Base-by-base conservation (phyloP, 257 asterid genomes). In the Craterostigma plantagineum region DNA sequence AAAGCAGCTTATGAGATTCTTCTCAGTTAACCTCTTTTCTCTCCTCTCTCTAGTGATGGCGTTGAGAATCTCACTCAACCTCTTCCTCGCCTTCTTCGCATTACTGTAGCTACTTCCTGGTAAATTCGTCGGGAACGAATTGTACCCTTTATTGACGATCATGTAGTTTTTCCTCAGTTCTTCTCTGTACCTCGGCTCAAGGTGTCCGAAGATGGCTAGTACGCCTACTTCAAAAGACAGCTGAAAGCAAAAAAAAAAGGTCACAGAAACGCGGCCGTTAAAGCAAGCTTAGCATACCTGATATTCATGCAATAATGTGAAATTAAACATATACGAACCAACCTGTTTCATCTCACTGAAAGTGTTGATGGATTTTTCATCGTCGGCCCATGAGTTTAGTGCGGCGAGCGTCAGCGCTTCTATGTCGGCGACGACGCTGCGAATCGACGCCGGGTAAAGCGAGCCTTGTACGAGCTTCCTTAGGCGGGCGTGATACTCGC, bases 211-310 rank as follows among this genome's bases (percentile, higher is more conserved):
- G 0, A 67, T 79, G 1, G 84, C 58, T 1, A 70, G 33, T 60
- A 80, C 66, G 1, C 81, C 91, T 66, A 80, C 93, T 45, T 76
- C 91, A 18, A 80, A 79, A 11, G 93, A 83, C 64, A 65, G 72
- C 90, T 79, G n/a, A n/a, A n/a, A n/a, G n/a, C n/a, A n/a, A n/a
- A 48, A 11, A 52, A 16, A 41, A n/a, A n/a, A n/a, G n/a, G n/a
- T n/a, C 8, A 5, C 0, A 14, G 15, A 7, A 9, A 38, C n/a
- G n/a, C n/a, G n/a, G n/a, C n/a, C n/a, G n/a, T n/a, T n/a, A n/a
- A n/a, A n/a, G n/a, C n/a, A n/a, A n/a, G n/a, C n/a, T n/a, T n/a
- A n/a, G n/a, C n/a, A n/a, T n/a, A n/a, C n/a, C n/a, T n/a, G n/a
- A n/a, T n/a, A n/a, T n/a, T n/a, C 34, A 16, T 7, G 10, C 4